Base-by-base conservation (phyloP, 2,329 filamentous ascomycete species). In the Xylariaceae sp. region DNA sequence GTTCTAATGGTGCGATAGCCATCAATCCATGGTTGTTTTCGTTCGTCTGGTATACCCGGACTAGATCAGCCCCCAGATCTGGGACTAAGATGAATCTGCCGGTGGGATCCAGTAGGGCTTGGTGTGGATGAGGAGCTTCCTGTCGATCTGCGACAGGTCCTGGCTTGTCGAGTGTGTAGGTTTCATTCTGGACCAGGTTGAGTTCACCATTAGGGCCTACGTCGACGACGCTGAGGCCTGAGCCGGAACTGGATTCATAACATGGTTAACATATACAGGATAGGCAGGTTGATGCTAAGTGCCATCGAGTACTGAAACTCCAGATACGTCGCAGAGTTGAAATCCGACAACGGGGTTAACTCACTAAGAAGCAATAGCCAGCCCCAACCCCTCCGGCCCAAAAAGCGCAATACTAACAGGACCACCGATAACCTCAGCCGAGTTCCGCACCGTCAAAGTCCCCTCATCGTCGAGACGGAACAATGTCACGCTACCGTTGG, bases 101-200 rank as follows among this genome's bases (percentile, higher is more conserved):
- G 1, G 83, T 87, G 5, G 87, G 87, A 69, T 90, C 87, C 39
- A 87, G 69, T 55, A 88, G 70, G n/a, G 82, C 80, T 68, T 87
- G 75, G 72, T 89, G 87, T 15, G 86, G 85, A 68, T 87, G 84
- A 2, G 86, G 76, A 5, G 78, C 75, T 48, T 82, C 76, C 72
- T 88, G 84, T 55, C 82, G 80, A 4, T 73, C 69, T 1, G 74
- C 69, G 56, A 74, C 69, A 39, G 75, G 68, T 0, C 76, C 76
- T 3, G 75, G 73, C 6, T 71, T 67, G 8, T 66, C 62, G 61
- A 80, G 69, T 55, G 69, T 71, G 68, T 76, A 82, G 1, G 71
- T 72, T 58, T 74, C 67, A 55, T 72, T 72, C 59, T 78, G 69
- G 37, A 78, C 62, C 37, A 74, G 63, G 7, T 68, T 64, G 13